A percentile compares a stretch with the other conserved stretches of the same genome.
These are phyloP conservation scores for Hanseniaspora jakobsenii DNA, from an alignment of 805 yeast genomes.

Conservation along the genomic window DNA sequence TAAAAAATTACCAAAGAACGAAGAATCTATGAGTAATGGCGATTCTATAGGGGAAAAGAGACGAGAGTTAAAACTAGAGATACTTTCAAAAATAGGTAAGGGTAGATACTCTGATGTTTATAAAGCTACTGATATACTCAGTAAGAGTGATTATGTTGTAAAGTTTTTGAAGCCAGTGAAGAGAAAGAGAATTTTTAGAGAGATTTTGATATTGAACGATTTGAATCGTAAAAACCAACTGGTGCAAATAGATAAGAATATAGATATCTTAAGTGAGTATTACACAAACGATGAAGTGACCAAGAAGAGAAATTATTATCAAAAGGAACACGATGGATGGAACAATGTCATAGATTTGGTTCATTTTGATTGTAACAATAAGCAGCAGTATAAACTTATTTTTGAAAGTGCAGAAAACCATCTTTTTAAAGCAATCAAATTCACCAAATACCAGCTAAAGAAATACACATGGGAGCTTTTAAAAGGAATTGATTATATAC, in stretches of 20 bases:
- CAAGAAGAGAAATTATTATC: conserved; percentile 18
- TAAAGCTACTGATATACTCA: conserved; percentile 61
- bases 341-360: conserved; percentile 61
- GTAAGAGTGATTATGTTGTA: conserved; percentile 59
- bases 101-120: conserved; percentile 95
- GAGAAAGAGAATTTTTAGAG: conserved; percentile 80
- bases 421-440: conserved; percentile 65
- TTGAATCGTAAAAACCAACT: conserved; percentile 32
- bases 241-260: not conserved
- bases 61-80: conserved; percentile 45
- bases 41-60: not conserved
- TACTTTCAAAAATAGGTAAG: conserved; percentile 72
- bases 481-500: conserved; percentile 77
- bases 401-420: conserved; percentile 76
- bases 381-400: conserved; percentile 74
- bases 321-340: conserved; percentile 28
- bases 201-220: conserved; percentile 76
- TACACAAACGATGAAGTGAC: not conserved
- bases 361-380: conserved; percentile 36
- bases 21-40: too few species aligned
- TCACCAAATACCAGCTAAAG: conserved; percentile 63
- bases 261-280: conserved; percentile 4
- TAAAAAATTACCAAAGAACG: not conserved
- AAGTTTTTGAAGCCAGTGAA: conserved; percentile 89
- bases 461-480: conserved; percentile 72